A percentile compares a stretch with the other conserved stretches of the same genome.
Evolutionary conservation across 2,329 filamentous ascomycete genomes (phyloP).

Genomic region (Colletotrichum paranaense): DNA sequence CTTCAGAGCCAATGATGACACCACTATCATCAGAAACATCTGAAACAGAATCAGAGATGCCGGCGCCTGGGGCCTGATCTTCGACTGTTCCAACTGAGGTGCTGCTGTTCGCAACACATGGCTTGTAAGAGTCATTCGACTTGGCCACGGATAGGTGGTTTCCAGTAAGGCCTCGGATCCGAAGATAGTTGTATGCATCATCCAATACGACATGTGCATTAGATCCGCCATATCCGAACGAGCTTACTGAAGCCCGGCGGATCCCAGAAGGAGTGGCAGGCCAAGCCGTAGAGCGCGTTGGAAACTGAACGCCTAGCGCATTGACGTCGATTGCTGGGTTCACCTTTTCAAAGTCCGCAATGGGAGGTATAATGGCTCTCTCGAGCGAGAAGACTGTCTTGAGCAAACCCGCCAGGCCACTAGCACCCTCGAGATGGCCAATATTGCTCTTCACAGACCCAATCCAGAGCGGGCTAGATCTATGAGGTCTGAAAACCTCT

Average conservation of each 20-base stretch:
- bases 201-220: slow-evolving; percentile 63
- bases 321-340: slow-evolving; percentile 61
- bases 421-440: slow-evolving; percentile 63
- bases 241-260: slow-evolving; percentile 64
- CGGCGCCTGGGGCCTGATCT: no score
- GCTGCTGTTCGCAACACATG: no score
- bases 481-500: slow-evolving; percentile 51
- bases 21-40: no score
- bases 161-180: not conserved
- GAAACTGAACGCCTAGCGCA: slow-evolving; percentile 56
- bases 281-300: slow-evolving; percentile 53
- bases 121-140: no score
- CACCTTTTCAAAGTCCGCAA: slow-evolving; percentile 59
- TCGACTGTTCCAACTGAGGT: no score
- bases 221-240: slow-evolving; percentile 68
- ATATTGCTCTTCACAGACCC: slow-evolving; percentile 67
- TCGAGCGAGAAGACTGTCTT: slow-evolving; percentile 62
- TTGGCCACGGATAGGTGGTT: not conserved
- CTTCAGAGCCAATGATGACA: no score
- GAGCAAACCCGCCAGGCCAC: slow-evolving; percentile 63
- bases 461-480: slow-evolving; percentile 53
- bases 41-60: no score
- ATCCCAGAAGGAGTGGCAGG: slow-evolving; percentile 49
- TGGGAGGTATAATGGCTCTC: slow-evolving; percentile 60
- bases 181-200: slow-evolving; percentile 38